Conservation (phyloP, 805 yeast species). For the Saccharomycopsis vini region DNA sequence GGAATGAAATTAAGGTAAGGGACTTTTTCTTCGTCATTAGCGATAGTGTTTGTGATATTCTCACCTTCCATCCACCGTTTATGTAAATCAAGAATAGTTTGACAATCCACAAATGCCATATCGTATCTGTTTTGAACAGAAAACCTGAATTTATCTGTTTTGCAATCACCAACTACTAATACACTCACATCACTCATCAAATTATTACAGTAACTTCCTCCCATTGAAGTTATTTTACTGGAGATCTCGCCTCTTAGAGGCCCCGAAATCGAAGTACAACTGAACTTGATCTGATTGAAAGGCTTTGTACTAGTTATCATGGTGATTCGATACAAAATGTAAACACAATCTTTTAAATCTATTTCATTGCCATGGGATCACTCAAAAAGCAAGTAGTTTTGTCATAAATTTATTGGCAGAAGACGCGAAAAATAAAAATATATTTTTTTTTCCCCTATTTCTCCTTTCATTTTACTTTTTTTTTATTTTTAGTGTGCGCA, state of each 20-base stretch:
- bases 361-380: no score
- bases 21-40: conserved; percentile 16
- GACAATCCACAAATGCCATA: conserved; percentile 44
- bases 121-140: conserved; percentile 39
- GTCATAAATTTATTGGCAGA: no score
- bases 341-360: no score
- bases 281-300: conserved; percentile 15
- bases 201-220: conserved; percentile 38
- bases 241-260: conserved; percentile 24
- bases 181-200: conserved; percentile 43
- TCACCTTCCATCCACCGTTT: conserved; percentile 46
- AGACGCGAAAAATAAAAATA: no score
- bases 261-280: conserved; percentile 19
- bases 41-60: conserved; percentile 27
- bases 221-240: conserved; percentile 32
- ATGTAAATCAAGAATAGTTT: conserved; percentile 36
- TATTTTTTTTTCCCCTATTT: background rate
- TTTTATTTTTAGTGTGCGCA: background rate
- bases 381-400: no score
- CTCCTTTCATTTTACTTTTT: background rate
- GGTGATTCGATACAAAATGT: no score
- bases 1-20: conserved; percentile 20
- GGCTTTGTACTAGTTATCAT: conserved; percentile 12
- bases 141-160: conserved; percentile 46
- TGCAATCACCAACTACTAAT: conserved; percentile 43